phyloP scores from a whole-genome alignment of 2,329 filamentous ascomycete genomes.

The Coniochaeta hoffmannii region DNA sequence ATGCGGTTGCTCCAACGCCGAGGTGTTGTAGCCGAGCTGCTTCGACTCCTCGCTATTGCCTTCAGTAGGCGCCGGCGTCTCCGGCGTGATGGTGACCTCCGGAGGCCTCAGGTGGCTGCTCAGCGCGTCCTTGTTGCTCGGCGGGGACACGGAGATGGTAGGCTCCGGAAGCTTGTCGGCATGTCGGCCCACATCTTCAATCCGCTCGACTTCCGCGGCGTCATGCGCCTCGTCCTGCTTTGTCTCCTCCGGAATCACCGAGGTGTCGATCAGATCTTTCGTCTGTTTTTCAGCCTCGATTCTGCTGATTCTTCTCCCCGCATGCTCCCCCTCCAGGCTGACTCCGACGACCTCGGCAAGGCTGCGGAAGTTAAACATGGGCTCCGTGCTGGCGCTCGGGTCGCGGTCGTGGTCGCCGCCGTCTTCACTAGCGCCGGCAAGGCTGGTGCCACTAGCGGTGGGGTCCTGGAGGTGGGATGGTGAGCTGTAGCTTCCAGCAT shows the following conservation, averaged over 20 bases:
- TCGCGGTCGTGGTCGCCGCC: constrained; percentile 42
- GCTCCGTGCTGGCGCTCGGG: constrained; percentile 50
- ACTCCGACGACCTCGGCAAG: constrained; percentile 77
- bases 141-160: constrained; percentile 10
- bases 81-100: constrained; percentile 40
- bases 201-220: constrained; percentile 25
- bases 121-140: constrained; percentile 7
- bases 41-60: constrained; percentile 30
- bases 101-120: constrained; percentile 24
- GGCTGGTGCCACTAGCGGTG: constrained; percentile 46
- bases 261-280: constrained; percentile 2
- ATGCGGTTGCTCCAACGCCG: constrained; percentile 24
- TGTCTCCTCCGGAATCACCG: constrained; percentile 10
- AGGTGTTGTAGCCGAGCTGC: constrained; percentile 31
- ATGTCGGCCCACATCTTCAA: constrained; percentile 19
- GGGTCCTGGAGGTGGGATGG: constrained; percentile 34
- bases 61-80: constrained; percentile 33
- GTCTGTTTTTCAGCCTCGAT: constrained; percentile 18
- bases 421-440: constrained; percentile 33
- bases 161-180: constrained; percentile 9
- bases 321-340: constrained; percentile 42
- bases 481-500: constrained; percentile 41
- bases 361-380: constrained; percentile 88
- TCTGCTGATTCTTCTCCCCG: constrained; percentile 22
- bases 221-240: constrained; percentile 24